These are phyloP conservation scores for Penicillium argentinense DNA, from an alignment of 495 filamentous ascomycete genomes.

Conservation along the genomic window DNA sequence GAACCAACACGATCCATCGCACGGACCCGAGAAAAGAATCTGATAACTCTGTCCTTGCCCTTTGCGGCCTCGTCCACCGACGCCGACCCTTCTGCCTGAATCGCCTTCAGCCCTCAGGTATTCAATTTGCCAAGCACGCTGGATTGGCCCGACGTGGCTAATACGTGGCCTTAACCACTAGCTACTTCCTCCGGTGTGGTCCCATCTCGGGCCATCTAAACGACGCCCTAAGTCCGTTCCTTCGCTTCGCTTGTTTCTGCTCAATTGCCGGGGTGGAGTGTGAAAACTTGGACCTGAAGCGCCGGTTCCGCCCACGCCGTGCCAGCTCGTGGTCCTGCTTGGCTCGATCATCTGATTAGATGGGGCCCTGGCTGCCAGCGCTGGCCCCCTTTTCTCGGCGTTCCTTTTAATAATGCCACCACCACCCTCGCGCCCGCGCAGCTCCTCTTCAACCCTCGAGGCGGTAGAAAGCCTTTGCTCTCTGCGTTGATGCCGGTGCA, in stretches of 20 bases:
- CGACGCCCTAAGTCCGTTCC: neutral
- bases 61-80: too few relatives aligned
- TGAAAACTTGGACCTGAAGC: conserved; percentile 1
- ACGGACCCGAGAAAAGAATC: conserved; percentile 3
- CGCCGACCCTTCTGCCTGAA: too few relatives aligned
- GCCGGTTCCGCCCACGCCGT: conserved; percentile 1
- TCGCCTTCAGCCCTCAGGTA: neutral
- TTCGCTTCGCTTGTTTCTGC: neutral
- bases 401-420: neutral
- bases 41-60: neutral
- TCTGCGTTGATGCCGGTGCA: too few relatives aligned
- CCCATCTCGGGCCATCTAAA: neutral
- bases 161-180: neutral
- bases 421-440: neutral
- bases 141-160: neutral
- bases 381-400: neutral
- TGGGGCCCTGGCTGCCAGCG: neutral
- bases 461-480: too few relatives aligned
- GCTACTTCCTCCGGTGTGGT: neutral
- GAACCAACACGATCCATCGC: neutral
- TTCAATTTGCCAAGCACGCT: neutral
- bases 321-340: neutral
- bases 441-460: too few relatives aligned
- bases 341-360: conserved; percentile 3
- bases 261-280: neutral